A percentile compares a stretch with the other conserved stretches of the same genome.
These are phyloP conservation scores for Echria macrotheca DNA, from an alignment of 495 filamentous ascomycete species.

Conservation along the genomic window DNA sequence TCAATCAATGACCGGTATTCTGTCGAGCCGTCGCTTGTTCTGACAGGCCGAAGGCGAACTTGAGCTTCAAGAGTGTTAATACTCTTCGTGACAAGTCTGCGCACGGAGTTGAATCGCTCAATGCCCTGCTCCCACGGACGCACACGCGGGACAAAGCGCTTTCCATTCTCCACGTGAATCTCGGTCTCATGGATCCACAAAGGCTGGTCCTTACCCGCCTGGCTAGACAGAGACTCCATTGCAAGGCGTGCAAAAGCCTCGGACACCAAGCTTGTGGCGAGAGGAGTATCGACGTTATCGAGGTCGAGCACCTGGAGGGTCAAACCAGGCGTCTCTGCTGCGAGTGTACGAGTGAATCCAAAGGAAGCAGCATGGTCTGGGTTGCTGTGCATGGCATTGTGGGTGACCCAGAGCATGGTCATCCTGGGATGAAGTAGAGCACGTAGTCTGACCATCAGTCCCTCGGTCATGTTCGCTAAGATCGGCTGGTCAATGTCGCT, in stretches of 20 bases:
- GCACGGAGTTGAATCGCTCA: slow-evolving; percentile 31
- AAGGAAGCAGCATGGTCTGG: slow-evolving; percentile 37
- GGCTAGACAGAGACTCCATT: background rate
- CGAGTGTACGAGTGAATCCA: slow-evolving; percentile 38
- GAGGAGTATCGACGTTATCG: slow-evolving; percentile 16
- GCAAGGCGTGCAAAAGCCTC: slow-evolving; percentile 28
- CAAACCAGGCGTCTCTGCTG: slow-evolving; percentile 36
- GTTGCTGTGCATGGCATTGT: slow-evolving; percentile 19
- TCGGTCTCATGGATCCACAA: slow-evolving; percentile 35
- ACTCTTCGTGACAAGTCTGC: slow-evolving; percentile 28
- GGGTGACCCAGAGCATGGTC: slow-evolving; percentile 37
- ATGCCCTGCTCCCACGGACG: slow-evolving; percentile 35
- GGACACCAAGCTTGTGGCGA: slow-evolving; percentile 15
- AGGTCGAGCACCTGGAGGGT: slow-evolving; percentile 38
- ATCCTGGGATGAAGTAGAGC: slow-evolving; percentile 32
- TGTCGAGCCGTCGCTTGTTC: background rate
- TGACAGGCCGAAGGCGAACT: slow-evolving; percentile 22
- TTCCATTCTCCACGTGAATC: slow-evolving; percentile 29
- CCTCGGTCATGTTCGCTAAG: slow-evolving; percentile 31
- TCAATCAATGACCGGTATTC: slow-evolving; percentile 17
- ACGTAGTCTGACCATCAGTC: slow-evolving; percentile 25
- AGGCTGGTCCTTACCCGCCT: background rate
- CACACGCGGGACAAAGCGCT: slow-evolving; percentile 32
- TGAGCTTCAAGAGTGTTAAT: slow-evolving; percentile 25
- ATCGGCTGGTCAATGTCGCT: slow-evolving; percentile 33